These are phyloP conservation scores for Ophiognomonia clavigignenti-juglandacearum DNA, from an alignment of 2,329 filamentous ascomycete species.

Conservation along the genomic window DNA sequence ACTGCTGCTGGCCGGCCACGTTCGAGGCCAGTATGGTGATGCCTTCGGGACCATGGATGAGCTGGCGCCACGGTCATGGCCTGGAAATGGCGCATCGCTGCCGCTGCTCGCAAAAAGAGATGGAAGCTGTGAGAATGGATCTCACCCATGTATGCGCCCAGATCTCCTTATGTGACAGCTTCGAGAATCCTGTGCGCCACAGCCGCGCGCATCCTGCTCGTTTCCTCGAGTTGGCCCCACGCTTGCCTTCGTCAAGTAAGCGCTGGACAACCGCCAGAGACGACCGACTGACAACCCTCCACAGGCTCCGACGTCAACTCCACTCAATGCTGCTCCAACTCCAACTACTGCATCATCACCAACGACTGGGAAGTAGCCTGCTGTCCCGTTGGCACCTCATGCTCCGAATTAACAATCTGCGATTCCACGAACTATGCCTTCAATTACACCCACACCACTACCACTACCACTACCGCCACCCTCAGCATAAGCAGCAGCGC, in stretches of 20 bases:
- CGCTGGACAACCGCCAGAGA: no score
- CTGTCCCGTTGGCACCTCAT: conserved; percentile 26
- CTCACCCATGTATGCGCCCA: conserved; percentile 10
- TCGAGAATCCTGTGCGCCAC: no score
- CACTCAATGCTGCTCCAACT: conserved; percentile 22
- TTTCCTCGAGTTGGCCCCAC: background rate
- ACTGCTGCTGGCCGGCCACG: background rate
- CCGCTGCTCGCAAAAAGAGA: conserved; percentile 10
- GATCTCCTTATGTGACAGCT: background rate
- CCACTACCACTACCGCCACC: conserved; percentile 15
- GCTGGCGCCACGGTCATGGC: conserved; percentile 3
- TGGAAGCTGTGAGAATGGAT: background rate
- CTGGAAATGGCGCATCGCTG: background rate
- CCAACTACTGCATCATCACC: conserved; percentile 28
- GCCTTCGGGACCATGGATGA: conserved; percentile 4
- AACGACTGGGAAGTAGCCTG: conserved; percentile 20
- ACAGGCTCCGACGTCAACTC: conserved; percentile 25
- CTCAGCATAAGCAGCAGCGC: conserved; percentile 12
- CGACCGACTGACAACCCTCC: background rate
- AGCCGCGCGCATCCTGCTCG: background rate
- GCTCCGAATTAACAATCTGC: conserved; percentile 29
- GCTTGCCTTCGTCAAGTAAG: no score
- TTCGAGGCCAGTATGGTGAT: conserved; percentile 5
- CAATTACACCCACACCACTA: conserved; percentile 23
- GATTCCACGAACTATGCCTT: conserved; percentile 23